Base-by-base conservation (phyloP, 768 basidiomycete species). In the Lenzites betulinus region DNA sequence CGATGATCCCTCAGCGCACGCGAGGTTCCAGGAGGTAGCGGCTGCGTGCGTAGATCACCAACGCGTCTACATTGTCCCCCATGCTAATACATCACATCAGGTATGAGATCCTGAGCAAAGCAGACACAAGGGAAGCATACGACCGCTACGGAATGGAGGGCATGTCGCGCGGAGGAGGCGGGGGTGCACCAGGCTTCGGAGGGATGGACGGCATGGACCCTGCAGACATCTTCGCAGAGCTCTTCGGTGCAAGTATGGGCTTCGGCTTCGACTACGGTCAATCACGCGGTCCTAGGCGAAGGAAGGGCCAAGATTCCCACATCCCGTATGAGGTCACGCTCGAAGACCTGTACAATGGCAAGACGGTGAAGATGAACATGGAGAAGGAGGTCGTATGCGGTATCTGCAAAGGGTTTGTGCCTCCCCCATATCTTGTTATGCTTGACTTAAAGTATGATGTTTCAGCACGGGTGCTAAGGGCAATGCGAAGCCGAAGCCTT, bases 341-440 rank as follows among this genome's bases (percentile, higher is more conserved):
- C 30, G 95, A 97, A 74, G 95, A 98, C 71, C 77, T 95, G 22
- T 98, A 93, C 75, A 91, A 89, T 58, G 96, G 95, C 30, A 95
- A 95, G 74, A 83, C 82, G 11, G 88, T 95, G 58, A 91, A 88
- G 70, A 86, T 98, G 78, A 91, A 86, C 66, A 84, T 97, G 79
- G 94, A 96, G 75, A 88, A 92, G 68, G 87, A 93, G 70, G 76
- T 88, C 9, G 75, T 91, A 2, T 98, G 96, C 73, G 78, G 78
- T 15, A 74, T 76, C 13, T 98, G 96, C 73, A 87, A 87, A 72
- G 96, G 95, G 90, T 90, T 7, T 12, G 44, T n/a, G 35, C 16
- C 51, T 16, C 54, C 48, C 41, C 60, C 41, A 18, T 49, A 41
- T 58, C n/a, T 38, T 3, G 60, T 15, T 15, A 26, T n/a, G 4